Evolutionary conservation across 495 filamentous ascomycete species (phyloP).

Genomic region (Beverwykella pulmonaria): DNA sequence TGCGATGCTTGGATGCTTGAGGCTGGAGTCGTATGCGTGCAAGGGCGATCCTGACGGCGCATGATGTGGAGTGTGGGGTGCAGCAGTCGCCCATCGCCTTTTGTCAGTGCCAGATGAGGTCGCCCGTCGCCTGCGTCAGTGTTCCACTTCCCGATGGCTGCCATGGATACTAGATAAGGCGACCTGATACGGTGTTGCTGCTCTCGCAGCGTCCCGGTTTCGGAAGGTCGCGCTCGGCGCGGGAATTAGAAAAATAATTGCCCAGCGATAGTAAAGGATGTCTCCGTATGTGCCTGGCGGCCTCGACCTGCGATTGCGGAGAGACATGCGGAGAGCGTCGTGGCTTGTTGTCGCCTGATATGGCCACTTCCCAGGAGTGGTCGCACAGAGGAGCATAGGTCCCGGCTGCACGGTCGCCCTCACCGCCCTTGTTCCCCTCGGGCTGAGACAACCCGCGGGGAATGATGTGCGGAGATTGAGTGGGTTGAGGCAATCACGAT

Average conservation of each 20-base stretch:
- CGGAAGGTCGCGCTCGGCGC: conserved; percentile 20
- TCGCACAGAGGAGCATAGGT: conserved; percentile 10
- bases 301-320: conserved; percentile 12
- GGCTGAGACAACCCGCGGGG: conserved; percentile 30
- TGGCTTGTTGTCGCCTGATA: conserved; percentile 31
- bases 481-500: conserved; percentile 7
- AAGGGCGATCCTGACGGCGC: conserved; percentile 17
- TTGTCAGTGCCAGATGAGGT: background rate
- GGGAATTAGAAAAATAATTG: background rate
- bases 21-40: background rate
- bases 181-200: conserved; percentile 7
- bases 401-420: conserved; percentile 15
- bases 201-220: conserved; percentile 14
- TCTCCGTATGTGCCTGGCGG: conserved; percentile 23
- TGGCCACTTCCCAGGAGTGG: conserved; percentile 15
- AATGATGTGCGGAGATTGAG: conserved; percentile 27
- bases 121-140: background rate
- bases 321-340: conserved; percentile 18
- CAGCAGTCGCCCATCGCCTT: conserved; percentile 6
- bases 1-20: background rate
- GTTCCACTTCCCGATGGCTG: conserved; percentile 21
- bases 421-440: conserved; percentile 31
- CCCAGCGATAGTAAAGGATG: background rate
- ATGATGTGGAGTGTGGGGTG: conserved; percentile 37
- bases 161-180: conserved; percentile 25